Evolutionary conservation across 768 basidiomycete genomes (phyloP).

Genomic region (Lactarius quietus): DNA sequence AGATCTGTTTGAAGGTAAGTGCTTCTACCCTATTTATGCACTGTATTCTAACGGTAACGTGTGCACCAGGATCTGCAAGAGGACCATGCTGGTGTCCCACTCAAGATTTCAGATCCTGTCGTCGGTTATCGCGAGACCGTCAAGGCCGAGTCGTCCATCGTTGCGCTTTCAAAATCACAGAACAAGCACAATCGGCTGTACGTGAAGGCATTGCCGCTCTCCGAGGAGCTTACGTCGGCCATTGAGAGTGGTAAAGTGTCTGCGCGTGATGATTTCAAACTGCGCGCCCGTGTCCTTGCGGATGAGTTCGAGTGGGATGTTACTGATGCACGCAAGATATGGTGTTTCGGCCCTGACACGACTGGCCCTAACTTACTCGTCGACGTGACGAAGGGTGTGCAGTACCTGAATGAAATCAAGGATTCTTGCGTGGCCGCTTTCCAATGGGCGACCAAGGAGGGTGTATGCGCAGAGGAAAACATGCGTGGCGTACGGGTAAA

Average conservation of each 20-base stretch:
- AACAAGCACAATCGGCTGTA: slow-evolving; percentile 99
- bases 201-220: slow-evolving; percentile 88
- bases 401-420: slow-evolving; percentile 99
- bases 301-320: slow-evolving; percentile 99
- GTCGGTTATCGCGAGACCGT: slow-evolving; percentile 98
- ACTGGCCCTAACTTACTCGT: slow-evolving; percentile 96
- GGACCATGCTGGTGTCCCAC: slow-evolving; percentile 98
- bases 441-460: slow-evolving; percentile 99
- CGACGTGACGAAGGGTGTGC: slow-evolving; percentile 98
- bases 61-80: slow-evolving; percentile 89
- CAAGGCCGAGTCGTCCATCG: slow-evolving; percentile 90
- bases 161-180: slow-evolving; percentile 97
- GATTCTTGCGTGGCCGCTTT: slow-evolving; percentile 98
- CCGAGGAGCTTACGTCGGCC: slow-evolving; percentile 90
- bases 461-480: slow-evolving; percentile 93
- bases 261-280: slow-evolving; percentile 96
- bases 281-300: slow-evolving; percentile 90
- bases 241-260: slow-evolving; percentile 85
- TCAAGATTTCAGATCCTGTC: slow-evolving; percentile 97
- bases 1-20: slow-evolving; percentile 94
- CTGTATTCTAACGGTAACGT: neutral
- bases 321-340: slow-evolving; percentile 98
- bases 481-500: slow-evolving; percentile 99
- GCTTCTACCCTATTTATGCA: neutral
- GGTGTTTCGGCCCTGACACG: slow-evolving; percentile 99